Conservation (phyloP, 768 basidiomycete genomes). For the Termitomyces sp. region DNA sequence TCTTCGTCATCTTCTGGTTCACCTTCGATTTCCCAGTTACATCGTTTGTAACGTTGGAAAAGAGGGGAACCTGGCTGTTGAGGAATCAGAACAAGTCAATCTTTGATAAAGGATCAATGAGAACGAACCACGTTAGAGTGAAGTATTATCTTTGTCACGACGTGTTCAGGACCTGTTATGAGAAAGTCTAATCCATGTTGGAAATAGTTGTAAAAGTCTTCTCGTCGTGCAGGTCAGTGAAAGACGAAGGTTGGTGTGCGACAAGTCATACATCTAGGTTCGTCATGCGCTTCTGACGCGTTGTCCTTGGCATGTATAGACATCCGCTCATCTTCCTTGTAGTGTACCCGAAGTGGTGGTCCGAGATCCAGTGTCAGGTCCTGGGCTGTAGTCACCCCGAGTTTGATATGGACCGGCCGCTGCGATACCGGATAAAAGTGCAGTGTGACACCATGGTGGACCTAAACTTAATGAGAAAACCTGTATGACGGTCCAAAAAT, state of each 20-base stretch:
- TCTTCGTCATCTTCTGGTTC: slow-evolving; percentile 81
- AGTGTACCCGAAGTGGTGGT: slow-evolving; percentile 69
- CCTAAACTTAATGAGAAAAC: slow-evolving; percentile 31
- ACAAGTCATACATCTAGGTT: slow-evolving; percentile 43
- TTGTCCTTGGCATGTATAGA: slow-evolving; percentile 64
- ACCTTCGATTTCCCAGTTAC: slow-evolving; percentile 86
- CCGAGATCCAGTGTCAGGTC: slow-evolving; percentile 79
- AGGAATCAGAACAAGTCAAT: not conserved
- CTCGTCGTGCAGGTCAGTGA: not conserved
- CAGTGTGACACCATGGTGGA: slow-evolving; percentile 69
- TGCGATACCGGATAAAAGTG: slow-evolving; percentile 59
- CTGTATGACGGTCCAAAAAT: not conserved
- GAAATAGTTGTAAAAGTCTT: slow-evolving; percentile 93
- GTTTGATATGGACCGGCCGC: slow-evolving; percentile 50
- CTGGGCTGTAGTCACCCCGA: slow-evolving; percentile 80
- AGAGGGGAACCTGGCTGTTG: slow-evolving; percentile 79
- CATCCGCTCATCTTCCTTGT: slow-evolving; percentile 90
- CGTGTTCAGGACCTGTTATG: slow-evolving; percentile 65
- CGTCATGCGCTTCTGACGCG: slow-evolving; percentile 42
- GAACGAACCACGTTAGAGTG: slow-evolving; percentile 78
- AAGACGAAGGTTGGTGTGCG: not conserved
- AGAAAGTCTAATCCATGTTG: slow-evolving; percentile 89
- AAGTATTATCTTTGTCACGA: slow-evolving; percentile 79
- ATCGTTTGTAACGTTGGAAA: slow-evolving; percentile 89
- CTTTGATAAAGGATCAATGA: slow-evolving; percentile 16